These are phyloP conservation scores for Moniliella sp. DNA, from an alignment of 1,284 basidiomycete species.

Conservation along the genomic window DNA sequence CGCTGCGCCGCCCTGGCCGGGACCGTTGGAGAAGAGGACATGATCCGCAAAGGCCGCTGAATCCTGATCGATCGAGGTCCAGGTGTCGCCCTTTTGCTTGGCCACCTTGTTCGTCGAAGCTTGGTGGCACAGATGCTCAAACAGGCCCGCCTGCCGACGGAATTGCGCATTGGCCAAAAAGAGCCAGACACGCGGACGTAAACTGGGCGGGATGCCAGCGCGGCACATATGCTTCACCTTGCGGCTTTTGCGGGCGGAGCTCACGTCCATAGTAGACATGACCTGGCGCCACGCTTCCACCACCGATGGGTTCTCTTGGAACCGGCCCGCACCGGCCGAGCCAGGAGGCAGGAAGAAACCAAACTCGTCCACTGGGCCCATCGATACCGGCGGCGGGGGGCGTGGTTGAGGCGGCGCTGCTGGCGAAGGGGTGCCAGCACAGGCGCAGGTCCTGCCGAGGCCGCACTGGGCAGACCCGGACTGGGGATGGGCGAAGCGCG, in stretches of 20 bases:
- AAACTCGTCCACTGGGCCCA: conserved; percentile 5
- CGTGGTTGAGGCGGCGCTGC: not conserved
- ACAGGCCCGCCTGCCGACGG: conserved; percentile 17
- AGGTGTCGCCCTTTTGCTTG: conserved; percentile 16
- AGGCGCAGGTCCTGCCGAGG: too few species aligned
- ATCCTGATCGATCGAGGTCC: conserved; percentile 28
- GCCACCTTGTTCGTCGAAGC: conserved; percentile 12
- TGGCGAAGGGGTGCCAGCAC: too few species aligned
- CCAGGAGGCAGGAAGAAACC: conserved; percentile 18
- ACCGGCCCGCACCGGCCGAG: too few species aligned
- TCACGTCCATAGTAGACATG: conserved; percentile 45
- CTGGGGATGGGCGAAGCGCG: too few species aligned
- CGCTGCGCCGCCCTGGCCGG: conserved; percentile 15
- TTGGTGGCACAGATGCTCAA: conserved; percentile 19
- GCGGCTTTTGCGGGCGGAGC: conserved; percentile 54
- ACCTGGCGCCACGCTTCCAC: conserved; percentile 54
- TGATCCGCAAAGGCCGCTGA: conserved; percentile 22
- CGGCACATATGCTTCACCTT: conserved; percentile 64
- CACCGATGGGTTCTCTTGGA: too few species aligned
- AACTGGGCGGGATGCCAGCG: conserved; percentile 48
- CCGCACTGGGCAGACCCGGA: too few species aligned
- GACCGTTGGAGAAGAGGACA: conserved; percentile 20
- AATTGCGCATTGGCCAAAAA: conserved; percentile 19
- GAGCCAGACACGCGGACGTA: conserved; percentile 28
- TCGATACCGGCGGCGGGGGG: not conserved